Conservation (phyloP, 257 asterid genomes). For the Lycium ferocissimum region DNA sequence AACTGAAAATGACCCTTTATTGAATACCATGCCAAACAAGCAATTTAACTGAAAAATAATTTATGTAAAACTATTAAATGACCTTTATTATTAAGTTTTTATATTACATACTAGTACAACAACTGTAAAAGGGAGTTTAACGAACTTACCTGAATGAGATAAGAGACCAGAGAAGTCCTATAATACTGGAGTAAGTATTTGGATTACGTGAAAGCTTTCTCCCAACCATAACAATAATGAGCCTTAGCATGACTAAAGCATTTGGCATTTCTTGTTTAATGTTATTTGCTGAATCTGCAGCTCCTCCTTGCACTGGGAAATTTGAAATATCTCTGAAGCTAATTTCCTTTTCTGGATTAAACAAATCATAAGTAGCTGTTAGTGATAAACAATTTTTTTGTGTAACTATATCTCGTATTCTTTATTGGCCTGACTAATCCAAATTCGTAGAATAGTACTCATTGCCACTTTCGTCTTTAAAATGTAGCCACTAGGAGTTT, state of each 20-base stretch:
- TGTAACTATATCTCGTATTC: not conserved
- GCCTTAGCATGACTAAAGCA: conserved; percentile 62
- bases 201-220: conserved; percentile 82
- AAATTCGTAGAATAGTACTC: not conserved
- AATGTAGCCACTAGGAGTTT: not conserved
- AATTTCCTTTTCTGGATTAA: conserved; percentile 60
- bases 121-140: not conserved
- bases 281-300: conserved; percentile 20
- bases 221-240: conserved; percentile 62
- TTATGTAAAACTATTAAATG: not conserved
- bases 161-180: conserved; percentile 73
- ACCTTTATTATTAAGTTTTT: too few relatives aligned
- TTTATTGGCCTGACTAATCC: not conserved
- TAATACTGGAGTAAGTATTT: conserved; percentile 70
- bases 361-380: not conserved
- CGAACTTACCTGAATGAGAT: conserved; percentile 65
- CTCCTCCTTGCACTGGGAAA: conserved; percentile 40
- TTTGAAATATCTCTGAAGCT: conserved; percentile 71
- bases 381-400: not conserved
- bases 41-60: not conserved
- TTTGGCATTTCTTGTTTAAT: conserved; percentile 65
- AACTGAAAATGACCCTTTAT: not conserved
- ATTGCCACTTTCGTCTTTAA: not conserved
- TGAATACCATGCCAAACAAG: conserved; percentile 19
- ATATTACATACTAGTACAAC: too few relatives aligned